A percentile compares a stretch with the other conserved stretches of the same genome.
Evolutionary conservation across 192 early-diverging fungal species (phyloP).

Genomic region (Cetraspora pellucida): DNA sequence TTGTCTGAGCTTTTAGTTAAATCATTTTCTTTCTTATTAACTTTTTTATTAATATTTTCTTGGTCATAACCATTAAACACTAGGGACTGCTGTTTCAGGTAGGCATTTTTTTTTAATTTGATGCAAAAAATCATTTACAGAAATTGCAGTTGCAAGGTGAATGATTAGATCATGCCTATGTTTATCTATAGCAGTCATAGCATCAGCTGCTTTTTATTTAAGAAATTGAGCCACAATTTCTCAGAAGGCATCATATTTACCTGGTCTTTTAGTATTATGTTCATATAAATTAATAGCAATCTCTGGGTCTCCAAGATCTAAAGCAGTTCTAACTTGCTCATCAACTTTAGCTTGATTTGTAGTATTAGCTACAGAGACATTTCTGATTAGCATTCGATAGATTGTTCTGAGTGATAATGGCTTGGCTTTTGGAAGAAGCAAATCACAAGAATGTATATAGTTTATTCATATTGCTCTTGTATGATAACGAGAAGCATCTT

Average conservation of each 20-base stretch:
- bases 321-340: neutral
- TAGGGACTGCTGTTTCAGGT: conserved; percentile 3
- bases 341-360: neutral
- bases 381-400: neutral
- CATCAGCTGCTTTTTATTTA: conserved; percentile 2
- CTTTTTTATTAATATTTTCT: no score
- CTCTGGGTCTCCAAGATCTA: neutral
- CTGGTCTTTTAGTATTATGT: neutral
- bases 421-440: no score
- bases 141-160: conserved; percentile 1
- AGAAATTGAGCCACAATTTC: conserved; percentile 11
- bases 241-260: neutral
- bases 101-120: neutral
- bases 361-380: neutral
- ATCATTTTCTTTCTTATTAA: no score
- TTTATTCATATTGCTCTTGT: neutral
- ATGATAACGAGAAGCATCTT: neutral
- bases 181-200: neutral
- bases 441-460: neutral
- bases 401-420: neutral
- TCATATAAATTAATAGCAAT: neutral
- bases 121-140: conserved; percentile 1
- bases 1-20: no score
- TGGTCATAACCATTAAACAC: neutral
- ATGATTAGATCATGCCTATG: neutral